A percentile compares a stretch with the other conserved stretches of the same genome.
Conservation (phyloP, 495 filamentous ascomycete species). For the Lentithecium fluviatile region DNA sequence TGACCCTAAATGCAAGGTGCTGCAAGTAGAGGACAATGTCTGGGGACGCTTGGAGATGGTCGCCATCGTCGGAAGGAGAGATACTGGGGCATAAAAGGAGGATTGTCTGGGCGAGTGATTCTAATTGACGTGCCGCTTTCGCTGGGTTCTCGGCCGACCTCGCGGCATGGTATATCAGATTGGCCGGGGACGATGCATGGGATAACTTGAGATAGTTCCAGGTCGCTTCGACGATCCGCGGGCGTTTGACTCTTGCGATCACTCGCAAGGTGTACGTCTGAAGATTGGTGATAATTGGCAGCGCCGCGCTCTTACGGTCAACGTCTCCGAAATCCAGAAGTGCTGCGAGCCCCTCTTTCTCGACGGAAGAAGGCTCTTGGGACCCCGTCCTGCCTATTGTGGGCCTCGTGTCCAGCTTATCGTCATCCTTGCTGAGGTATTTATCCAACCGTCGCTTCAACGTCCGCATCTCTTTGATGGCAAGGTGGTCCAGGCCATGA, state of each 20-base stretch:
- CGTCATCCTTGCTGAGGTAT: conserved; percentile 28
- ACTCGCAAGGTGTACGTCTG: conserved; percentile 53
- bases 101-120: conserved; percentile 65
- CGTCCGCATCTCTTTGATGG: conserved; percentile 70
- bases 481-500: conserved; percentile 70
- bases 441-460: conserved; percentile 62
- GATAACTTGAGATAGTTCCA: conserved; percentile 47
- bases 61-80: conserved; percentile 48
- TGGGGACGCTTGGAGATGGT: conserved; percentile 57
- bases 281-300: conserved; percentile 40
- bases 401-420: background rate
- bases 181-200: conserved; percentile 61
- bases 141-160: conserved; percentile 48
- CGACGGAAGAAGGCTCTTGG: conserved; percentile 6
- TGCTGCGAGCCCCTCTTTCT: conserved; percentile 55
- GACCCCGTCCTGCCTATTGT: conserved; percentile 38
- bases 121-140: conserved; percentile 69
- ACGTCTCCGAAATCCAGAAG: conserved; percentile 58
- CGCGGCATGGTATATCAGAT: conserved; percentile 57
- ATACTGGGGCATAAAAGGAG: conserved; percentile 62
- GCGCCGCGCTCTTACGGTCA: conserved; percentile 24
- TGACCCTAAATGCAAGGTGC: conserved; percentile 62
- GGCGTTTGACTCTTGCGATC: conserved; percentile 46
- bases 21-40: conserved; percentile 63
- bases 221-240: conserved; percentile 35